Evolutionary conservation across 176 grass and related monocot genomes (phyloP).

Genomic region (Rhynchospora pubera): DNA sequence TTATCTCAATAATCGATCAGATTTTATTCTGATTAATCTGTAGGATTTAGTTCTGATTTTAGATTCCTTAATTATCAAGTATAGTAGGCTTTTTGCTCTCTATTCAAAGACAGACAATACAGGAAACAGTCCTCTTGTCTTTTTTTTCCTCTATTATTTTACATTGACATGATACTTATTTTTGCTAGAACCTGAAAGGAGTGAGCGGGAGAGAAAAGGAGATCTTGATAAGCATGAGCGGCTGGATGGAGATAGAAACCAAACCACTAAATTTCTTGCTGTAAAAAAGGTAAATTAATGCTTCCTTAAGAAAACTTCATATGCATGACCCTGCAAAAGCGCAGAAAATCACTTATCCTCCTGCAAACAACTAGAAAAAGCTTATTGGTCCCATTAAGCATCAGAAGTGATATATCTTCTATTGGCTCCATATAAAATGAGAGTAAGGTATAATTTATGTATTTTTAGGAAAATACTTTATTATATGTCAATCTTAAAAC

Average conservation of each 20-base stretch:
- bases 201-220: constrained; percentile 91
- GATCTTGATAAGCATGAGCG: constrained; percentile 94
- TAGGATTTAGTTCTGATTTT: no score
- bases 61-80: no score
- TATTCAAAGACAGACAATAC: no score
- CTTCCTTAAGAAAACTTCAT: constrained; percentile 20
- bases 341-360: not conserved
- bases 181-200: constrained; percentile 75
- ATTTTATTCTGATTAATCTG: no score
- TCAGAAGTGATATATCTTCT: not conserved
- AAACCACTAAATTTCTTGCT: constrained; percentile 75
- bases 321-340: not conserved
- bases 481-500: not conserved
- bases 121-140: no score
- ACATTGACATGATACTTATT: not conserved
- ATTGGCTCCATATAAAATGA: not conserved
- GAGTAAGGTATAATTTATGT: not conserved
- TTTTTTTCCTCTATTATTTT: no score
- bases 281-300: constrained; percentile 71
- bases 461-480: no score
- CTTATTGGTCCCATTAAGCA: not conserved
- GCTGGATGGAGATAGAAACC: constrained; percentile 78
- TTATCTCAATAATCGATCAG: no score
- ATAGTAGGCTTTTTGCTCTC: no score
- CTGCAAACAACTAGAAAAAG: not conserved